Evolutionary conservation across 2,329 filamentous ascomycete species (phyloP).

Genomic region (Helotiales sp.): DNA sequence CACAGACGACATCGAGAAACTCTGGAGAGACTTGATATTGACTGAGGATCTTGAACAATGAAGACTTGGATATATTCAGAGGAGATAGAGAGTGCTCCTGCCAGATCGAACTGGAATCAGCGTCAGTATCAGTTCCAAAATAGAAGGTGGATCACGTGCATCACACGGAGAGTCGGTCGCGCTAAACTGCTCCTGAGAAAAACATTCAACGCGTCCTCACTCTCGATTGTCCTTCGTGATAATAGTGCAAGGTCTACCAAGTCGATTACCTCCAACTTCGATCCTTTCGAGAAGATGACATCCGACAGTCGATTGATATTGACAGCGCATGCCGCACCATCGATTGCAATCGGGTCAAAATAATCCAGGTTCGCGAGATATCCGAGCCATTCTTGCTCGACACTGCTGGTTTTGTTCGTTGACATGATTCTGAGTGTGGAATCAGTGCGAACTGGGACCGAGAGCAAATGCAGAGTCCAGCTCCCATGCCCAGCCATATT

Average conservation of each 20-base stretch:
- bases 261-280: background rate
- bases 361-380: constrained; percentile 1
- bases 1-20: constrained; percentile 6
- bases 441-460: background rate
- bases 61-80: constrained; percentile 4
- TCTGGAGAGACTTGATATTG: constrained; percentile 1
- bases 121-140: background rate
- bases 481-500: no score
- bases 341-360: constrained; percentile 3
- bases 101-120: background rate
- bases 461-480: background rate
- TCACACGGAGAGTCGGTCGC: background rate
- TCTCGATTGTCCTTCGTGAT: background rate
- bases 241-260: background rate
- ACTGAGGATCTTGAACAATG: background rate
- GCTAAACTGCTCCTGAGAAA: background rate
- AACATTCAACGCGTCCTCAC: background rate
- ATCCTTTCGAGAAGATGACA: background rate
- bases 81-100: constrained; percentile 1
- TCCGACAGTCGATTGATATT: constrained; percentile 1
- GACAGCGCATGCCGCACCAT: background rate
- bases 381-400: background rate
- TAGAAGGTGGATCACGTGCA: background rate
- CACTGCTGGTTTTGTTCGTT: background rate
- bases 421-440: background rate